Conservation (phyloP, 805 yeast species). For the Saccharomycopsis fodiens region DNA sequence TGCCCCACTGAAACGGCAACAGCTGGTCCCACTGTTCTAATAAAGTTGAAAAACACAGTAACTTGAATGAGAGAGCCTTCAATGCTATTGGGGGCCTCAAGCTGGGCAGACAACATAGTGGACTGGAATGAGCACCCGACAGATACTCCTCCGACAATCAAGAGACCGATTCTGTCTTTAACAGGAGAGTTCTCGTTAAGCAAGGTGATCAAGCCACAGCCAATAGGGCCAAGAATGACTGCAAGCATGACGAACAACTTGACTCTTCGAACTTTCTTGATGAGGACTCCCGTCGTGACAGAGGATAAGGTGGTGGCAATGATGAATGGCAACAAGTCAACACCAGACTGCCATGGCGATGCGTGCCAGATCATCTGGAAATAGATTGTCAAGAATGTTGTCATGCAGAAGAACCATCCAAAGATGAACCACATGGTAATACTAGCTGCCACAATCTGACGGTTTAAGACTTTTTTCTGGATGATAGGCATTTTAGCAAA, state of each 20-base stretch:
- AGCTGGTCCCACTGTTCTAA: slow-evolving; percentile 37
- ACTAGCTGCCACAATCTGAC: neutral
- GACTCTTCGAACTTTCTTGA: slow-evolving; percentile 32
- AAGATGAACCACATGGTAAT: neutral
- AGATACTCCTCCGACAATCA: slow-evolving; percentile 40
- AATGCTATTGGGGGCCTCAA: slow-evolving; percentile 39
- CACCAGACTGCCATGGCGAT: slow-evolving; percentile 37
- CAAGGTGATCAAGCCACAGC: neutral
- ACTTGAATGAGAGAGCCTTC: slow-evolving; percentile 45
- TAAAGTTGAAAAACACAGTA: slow-evolving; percentile 38
- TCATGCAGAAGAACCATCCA: slow-evolving; percentile 3
- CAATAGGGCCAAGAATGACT: neutral
- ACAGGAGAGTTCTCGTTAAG: slow-evolving; percentile 4
- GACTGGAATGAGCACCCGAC: slow-evolving; percentile 43
- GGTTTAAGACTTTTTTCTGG: neutral
- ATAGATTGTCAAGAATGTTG: slow-evolving; percentile 30
- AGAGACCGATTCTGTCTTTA: slow-evolving; percentile 35
- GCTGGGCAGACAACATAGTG: slow-evolving; percentile 37
- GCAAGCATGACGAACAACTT: slow-evolving; percentile 30
- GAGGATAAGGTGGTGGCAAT: slow-evolving; percentile 32
- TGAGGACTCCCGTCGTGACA: slow-evolving; percentile 29
- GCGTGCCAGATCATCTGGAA: slow-evolving; percentile 36
- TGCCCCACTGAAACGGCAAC: neutral
- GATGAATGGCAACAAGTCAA: slow-evolving; percentile 35
- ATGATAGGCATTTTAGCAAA: neutral